Percentiles rank a stretch among this genome's conserved stretches.
These are phyloP conservation scores for Saraca asoca DNA, from an alignment of 331 rosid genomes.

Conservation along the genomic window DNA sequence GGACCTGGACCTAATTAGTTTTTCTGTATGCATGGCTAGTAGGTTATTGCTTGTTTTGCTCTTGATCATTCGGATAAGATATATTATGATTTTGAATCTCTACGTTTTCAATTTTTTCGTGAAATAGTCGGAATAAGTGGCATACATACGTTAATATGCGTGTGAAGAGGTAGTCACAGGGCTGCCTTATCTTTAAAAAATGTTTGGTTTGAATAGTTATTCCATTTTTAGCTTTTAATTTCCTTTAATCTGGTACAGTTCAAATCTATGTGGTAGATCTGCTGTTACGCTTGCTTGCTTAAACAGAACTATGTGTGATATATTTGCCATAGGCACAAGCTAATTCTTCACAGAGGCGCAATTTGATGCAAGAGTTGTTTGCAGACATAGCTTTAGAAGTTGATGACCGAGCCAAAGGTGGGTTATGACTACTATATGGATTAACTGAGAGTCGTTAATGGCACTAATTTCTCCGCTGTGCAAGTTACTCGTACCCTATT, in stretches of 20 bases:
- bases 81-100: neutral
- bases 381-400: conserved; percentile 93
- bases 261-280: neutral
- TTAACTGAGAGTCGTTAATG: neutral
- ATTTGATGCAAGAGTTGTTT: conserved; percentile 88
- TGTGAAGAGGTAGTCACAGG: neutral
- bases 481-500: neutral
- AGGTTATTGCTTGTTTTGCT: neutral
- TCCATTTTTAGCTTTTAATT: neutral
- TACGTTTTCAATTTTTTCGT: neutral
- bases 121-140: neutral
- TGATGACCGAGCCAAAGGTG: conserved; percentile 91
- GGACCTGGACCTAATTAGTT: neutral
- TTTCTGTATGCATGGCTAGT: neutral
- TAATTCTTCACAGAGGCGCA: conserved; percentile 84
- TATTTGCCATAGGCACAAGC: conserved; percentile 65
- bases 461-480: neutral
- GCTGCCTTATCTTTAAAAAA: neutral
- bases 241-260: neutral
- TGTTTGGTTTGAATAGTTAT: neutral
- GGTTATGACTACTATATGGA: conserved; percentile 28
- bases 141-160: neutral
- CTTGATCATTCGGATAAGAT: neutral
- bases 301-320: neutral
- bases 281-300: neutral